Evolutionary conservation across 1,139 yeast species (phyloP).

Genomic region (Sugiyamaella paludigena): DNA sequence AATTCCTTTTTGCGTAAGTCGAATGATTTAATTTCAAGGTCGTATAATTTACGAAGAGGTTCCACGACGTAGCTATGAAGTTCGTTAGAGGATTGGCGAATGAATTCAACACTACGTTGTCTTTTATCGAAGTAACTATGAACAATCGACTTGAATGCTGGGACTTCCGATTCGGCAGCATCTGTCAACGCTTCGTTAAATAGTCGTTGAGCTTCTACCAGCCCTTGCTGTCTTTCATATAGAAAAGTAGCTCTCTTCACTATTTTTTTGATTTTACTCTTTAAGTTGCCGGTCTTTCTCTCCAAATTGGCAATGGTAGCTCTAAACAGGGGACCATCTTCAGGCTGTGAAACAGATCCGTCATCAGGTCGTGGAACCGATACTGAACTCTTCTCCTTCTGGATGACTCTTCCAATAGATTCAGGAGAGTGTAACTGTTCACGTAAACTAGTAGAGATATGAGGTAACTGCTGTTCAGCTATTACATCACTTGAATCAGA

Average conservation of each 20-base stretch:
- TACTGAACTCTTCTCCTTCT: slow-evolving; percentile 22
- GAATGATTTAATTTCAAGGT: slow-evolving; percentile 42
- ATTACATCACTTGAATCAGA: background rate
- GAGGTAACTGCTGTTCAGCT: background rate
- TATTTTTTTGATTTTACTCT: slow-evolving; percentile 44
- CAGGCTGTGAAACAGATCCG: slow-evolving; percentile 41
- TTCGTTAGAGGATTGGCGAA: slow-evolving; percentile 27
- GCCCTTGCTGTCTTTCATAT: slow-evolving; percentile 39
- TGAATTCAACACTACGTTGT: slow-evolving; percentile 22
- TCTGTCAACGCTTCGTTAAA: slow-evolving; percentile 36
- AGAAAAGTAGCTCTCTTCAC: slow-evolving; percentile 40
- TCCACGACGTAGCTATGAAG: slow-evolving; percentile 39
- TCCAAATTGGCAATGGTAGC: slow-evolving; percentile 56
- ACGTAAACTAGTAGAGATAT: slow-evolving; percentile 1
- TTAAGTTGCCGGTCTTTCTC: slow-evolving; percentile 48
- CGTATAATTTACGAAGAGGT: slow-evolving; percentile 42
- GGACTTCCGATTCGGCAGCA: slow-evolving; percentile 36
- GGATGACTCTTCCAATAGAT: slow-evolving; percentile 23
- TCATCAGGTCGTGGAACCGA: slow-evolving; percentile 33
- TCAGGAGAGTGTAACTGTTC: slow-evolving; percentile 16
- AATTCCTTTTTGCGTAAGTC: slow-evolving; percentile 52
- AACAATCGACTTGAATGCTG: slow-evolving; percentile 36
- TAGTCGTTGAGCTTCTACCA: slow-evolving; percentile 38
- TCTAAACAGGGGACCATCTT: slow-evolving; percentile 77
- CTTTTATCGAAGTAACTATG: slow-evolving; percentile 33